Conservation (phyloP, 2,329 filamentous ascomycete genomes). For the Cercospora janseana region DNA sequence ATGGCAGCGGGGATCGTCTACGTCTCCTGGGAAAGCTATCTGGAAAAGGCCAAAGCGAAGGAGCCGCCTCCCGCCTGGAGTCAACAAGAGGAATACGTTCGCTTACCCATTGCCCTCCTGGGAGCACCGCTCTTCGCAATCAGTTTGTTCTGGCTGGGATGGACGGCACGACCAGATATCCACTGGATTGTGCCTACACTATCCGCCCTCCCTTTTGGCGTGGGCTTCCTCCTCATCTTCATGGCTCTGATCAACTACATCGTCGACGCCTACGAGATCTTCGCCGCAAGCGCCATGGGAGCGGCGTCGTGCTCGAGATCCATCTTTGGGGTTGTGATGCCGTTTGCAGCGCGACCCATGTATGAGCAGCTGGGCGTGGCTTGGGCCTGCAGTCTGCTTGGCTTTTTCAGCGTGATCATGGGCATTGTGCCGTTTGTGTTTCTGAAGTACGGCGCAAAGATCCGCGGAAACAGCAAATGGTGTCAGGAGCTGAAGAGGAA, state of each 20-base stretch:
- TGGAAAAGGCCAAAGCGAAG: conserved; percentile 51
- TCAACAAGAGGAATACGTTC: conserved; percentile 62
- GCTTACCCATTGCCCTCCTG: conserved; percentile 68
- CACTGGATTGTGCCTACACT: conserved; percentile 52
- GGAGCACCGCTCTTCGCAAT: conserved; percentile 44
- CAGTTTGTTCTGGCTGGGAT: conserved; percentile 58
- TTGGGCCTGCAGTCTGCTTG: conserved; percentile 59
- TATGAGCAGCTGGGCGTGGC: conserved; percentile 67
- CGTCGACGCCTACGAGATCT: conserved; percentile 66
- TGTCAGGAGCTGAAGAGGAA: conserved; percentile 58
- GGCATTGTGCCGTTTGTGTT: conserved; percentile 60
- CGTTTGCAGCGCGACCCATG: conserved; percentile 54
- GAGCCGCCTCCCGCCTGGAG: conserved; percentile 55
- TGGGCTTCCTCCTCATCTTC: conserved; percentile 52
- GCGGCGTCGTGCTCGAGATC: conserved; percentile 80
- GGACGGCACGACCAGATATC: conserved; percentile 47
- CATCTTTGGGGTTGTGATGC: conserved; percentile 65
- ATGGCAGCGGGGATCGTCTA: conserved; percentile 60
- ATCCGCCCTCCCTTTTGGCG: conserved; percentile 50
- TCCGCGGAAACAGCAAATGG: conserved; percentile 59
- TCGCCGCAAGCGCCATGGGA: conserved; percentile 74
- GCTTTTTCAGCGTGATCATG: conserved; percentile 50
- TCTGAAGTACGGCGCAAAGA: conserved; percentile 52
- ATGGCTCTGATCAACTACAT: conserved; percentile 60
- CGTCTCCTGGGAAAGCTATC: conserved; percentile 62